These are phyloP conservation scores for Ophiosphaerella herpotricha DNA, from an alignment of 2,329 filamentous ascomycete species.

Conservation along the genomic window DNA sequence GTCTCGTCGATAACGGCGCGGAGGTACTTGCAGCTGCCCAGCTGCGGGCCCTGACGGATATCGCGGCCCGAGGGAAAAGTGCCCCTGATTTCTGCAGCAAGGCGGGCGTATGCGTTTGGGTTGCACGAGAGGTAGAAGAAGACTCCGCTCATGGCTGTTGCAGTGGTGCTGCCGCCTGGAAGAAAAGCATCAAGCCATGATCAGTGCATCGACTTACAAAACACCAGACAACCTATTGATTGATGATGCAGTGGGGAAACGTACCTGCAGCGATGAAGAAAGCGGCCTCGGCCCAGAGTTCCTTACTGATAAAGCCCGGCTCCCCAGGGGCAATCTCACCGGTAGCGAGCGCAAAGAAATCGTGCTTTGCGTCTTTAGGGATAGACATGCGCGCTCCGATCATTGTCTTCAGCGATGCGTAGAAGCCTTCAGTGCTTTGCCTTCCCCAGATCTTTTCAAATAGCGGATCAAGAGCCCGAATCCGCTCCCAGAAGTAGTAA, in stretches of 20 bases:
- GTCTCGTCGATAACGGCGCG: constrained; percentile 25
- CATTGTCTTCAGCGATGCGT: background rate
- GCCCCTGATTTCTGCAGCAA: constrained; percentile 10
- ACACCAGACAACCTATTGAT: background rate
- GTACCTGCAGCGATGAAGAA: background rate
- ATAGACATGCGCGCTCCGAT: background rate
- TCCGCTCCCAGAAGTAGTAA: background rate
- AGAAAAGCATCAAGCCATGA: too few species aligned
- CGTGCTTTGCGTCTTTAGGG: background rate
- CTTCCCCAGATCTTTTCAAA: background rate
- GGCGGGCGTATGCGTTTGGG: background rate
- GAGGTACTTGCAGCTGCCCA: constrained; percentile 18
- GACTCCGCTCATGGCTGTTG: constrained; percentile 1
- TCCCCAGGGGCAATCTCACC: background rate
- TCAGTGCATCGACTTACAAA: background rate
- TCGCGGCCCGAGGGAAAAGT: constrained; percentile 16
- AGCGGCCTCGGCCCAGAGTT: background rate
- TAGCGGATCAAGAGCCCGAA: background rate
- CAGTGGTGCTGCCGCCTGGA: constrained; percentile 1
- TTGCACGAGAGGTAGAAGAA: constrained; percentile 12
- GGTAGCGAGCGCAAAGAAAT: background rate
- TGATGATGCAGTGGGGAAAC: background rate
- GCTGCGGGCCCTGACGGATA: constrained; percentile 11
- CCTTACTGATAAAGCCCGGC: background rate
- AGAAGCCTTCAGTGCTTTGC: background rate